Evolutionary conservation across 306 rosid genomes (phyloP).

Genomic region (Vachellia pachyceras): DNA sequence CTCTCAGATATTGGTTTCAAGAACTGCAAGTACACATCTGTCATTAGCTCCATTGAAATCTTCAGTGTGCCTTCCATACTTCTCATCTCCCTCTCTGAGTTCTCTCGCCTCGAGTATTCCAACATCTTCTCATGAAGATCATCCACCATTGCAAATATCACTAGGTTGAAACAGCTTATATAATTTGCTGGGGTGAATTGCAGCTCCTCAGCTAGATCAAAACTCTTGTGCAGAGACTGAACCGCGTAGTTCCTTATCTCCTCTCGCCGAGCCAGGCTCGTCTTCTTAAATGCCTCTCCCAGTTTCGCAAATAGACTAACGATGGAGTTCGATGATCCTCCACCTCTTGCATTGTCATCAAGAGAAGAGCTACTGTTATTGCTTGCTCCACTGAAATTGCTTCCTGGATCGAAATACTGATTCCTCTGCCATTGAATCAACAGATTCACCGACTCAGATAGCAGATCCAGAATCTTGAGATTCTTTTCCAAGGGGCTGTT

Average conservation of each 20-base stretch:
- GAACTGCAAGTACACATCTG: conserved; percentile 71
- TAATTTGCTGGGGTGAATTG: conserved; percentile 61
- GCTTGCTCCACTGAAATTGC: conserved; percentile 52
- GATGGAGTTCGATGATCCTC: conserved; percentile 53
- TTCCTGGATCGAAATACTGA: conserved; percentile 63
- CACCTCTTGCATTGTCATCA: conserved; percentile 60
- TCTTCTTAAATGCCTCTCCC: conserved; percentile 79
- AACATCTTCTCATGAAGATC: conserved; percentile 90
- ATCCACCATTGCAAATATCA: conserved; percentile 87
- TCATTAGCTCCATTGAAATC: conserved; percentile 71
- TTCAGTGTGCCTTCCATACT: conserved; percentile 92
- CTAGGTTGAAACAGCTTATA: conserved; percentile 69
- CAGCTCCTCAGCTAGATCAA: conserved; percentile 72
- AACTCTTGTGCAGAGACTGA: conserved; percentile 64
- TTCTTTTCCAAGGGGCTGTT: conserved; percentile 86
- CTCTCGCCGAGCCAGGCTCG: conserved; percentile 80
- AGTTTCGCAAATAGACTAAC: conserved; percentile 74
- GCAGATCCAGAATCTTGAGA: conserved; percentile 64
- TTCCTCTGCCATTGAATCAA: conserved; percentile 71
- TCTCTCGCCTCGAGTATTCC: conserved; percentile 89
- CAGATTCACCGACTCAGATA: conserved; percentile 66
- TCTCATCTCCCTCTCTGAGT: conserved; percentile 86
- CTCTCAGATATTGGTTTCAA: conserved; percentile 66
- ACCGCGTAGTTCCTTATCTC: conserved; percentile 91
- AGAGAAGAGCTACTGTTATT: conserved; percentile 59